Evolutionary conservation across 2,329 filamentous ascomycete species (phyloP).

Genomic region (Paecilomyces dactylethromorphus): DNA sequence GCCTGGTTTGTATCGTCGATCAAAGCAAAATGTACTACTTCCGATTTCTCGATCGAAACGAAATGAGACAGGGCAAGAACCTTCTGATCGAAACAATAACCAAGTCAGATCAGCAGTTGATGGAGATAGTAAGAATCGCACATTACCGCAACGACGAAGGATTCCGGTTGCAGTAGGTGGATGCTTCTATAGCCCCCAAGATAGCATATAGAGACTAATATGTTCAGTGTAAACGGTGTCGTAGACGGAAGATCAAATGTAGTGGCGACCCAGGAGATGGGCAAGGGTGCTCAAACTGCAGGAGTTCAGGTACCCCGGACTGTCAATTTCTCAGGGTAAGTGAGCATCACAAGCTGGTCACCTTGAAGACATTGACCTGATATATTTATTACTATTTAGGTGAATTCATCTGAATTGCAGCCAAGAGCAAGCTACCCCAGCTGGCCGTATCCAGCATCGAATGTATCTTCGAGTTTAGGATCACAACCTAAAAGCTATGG

Average conservation of each 20-base stretch:
- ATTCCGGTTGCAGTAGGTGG: constrained; percentile 47
- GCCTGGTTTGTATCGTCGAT: constrained; percentile 14
- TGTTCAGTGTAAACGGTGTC: constrained; percentile 73
- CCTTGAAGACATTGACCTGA: neutral
- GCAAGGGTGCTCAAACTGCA: constrained; percentile 77
- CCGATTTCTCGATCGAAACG: constrained; percentile 18
- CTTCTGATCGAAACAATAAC: constrained; percentile 11
- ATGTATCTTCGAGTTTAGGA: constrained; percentile 10
- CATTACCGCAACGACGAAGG: constrained; percentile 38
- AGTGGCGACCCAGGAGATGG: constrained; percentile 75
- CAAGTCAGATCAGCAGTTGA: constrained; percentile 18
- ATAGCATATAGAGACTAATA: constrained; percentile 5
- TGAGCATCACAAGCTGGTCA: neutral
- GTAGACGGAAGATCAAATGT: constrained; percentile 91
- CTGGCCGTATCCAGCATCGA: constrained; percentile 22
- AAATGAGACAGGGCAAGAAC: constrained; percentile 18
- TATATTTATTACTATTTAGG: constrained; percentile 10
- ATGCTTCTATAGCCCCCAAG: neutral
- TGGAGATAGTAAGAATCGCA: constrained; percentile 31
- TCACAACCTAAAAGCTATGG: constrained; percentile 14
- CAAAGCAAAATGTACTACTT: constrained; percentile 15
- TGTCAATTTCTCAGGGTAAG: constrained; percentile 77
- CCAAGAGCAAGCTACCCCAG: constrained; percentile 13
- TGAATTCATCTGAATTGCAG: constrained; percentile 25
- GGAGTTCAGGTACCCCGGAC: constrained; percentile 55